Evolutionary conservation across 2,329 filamentous ascomycete genomes (phyloP).

Genomic region (Penicillium corylophilum): DNA sequence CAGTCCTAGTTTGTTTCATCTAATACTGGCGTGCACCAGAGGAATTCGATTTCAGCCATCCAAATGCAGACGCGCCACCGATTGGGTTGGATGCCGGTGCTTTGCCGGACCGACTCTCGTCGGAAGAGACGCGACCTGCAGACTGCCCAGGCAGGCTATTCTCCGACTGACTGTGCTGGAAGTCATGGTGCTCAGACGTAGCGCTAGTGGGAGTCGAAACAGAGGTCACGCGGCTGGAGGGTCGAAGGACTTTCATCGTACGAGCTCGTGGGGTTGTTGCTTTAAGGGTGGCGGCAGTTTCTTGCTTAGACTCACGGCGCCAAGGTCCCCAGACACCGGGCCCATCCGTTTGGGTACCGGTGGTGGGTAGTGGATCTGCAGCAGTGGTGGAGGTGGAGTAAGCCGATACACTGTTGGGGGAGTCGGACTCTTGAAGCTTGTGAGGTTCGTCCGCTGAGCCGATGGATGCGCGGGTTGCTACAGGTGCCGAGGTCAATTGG

Average conservation of each 20-base stretch:
- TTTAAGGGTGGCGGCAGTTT: constrained; percentile 44
- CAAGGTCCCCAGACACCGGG: constrained; percentile 69
- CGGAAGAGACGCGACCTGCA: constrained; percentile 21
- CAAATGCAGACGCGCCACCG: constrained; percentile 89
- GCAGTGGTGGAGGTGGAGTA: constrained; percentile 27
- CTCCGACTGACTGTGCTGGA: background rate
- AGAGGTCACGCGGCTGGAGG: constrained; percentile 50
- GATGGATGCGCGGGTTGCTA: constrained; percentile 22
- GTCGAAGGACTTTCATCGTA: constrained; percentile 88
- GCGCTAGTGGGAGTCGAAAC: constrained; percentile 16
- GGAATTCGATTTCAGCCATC: constrained; percentile 70
- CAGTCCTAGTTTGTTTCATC: constrained; percentile 27
- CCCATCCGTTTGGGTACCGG: constrained; percentile 35
- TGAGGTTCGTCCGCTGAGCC: constrained; percentile 25
- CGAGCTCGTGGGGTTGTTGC: constrained; percentile 47
- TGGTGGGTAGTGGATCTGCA: constrained; percentile 26
- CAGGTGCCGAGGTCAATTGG: constrained; percentile 28
- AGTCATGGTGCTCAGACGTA: constrained; percentile 7
- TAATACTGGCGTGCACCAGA: constrained; percentile 21
- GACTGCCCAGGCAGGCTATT: background rate
- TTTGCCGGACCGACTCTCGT: constrained; percentile 39
- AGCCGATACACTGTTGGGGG: background rate
- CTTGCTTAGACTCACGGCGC: constrained; percentile 52
- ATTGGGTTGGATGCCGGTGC: constrained; percentile 74
- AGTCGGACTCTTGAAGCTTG: constrained; percentile 10